Percentiles rank a stretch among this genome's conserved stretches.
These are phyloP conservation scores for Colletotrichum gigasporum DNA, from an alignment of 2,329 filamentous ascomycete genomes.

Conservation along the genomic window DNA sequence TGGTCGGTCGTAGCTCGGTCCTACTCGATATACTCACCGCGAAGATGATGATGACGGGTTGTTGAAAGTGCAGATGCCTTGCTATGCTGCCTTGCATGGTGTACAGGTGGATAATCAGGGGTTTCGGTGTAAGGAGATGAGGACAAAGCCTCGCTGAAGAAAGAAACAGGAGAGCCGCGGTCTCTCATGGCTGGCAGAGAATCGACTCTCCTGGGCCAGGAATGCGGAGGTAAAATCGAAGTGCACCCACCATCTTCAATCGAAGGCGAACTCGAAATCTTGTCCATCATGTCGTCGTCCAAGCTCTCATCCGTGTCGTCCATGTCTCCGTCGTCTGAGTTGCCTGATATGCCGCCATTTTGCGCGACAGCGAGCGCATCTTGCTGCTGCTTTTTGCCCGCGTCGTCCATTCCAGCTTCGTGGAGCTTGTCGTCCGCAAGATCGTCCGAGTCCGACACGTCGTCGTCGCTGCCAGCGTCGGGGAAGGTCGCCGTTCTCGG, in stretches of 20 bases:
- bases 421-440: constrained; percentile 51
- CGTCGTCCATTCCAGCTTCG: constrained; percentile 36
- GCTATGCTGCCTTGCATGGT: constrained; percentile 40
- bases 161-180: constrained; percentile 43
- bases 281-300: constrained; percentile 95
- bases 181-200: constrained; percentile 47
- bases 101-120: constrained; percentile 44
- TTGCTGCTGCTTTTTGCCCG: constrained; percentile 44
- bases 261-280: constrained; percentile 97
- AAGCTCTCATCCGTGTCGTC: constrained; percentile 78
- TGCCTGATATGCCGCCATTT: constrained; percentile 63
- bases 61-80: constrained; percentile 40
- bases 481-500: constrained; percentile 69
- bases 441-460: constrained; percentile 56
- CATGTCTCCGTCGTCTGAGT: constrained; percentile 69
- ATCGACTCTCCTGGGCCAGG: constrained; percentile 55
- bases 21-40: constrained; percentile 55
- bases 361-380: constrained; percentile 65
- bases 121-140: constrained; percentile 54
- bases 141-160: constrained; percentile 44
- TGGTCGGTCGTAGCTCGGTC: constrained; percentile 28
- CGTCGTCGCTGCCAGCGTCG: constrained; percentile 48
- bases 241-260: constrained; percentile 97
- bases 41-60: constrained; percentile 57
- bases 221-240: constrained; percentile 46